Percentiles rank a stretch among this genome's conserved stretches.
Conservation (phyloP, 2,329 filamentous ascomycete species). For the Sporothrix mexicana region DNA sequence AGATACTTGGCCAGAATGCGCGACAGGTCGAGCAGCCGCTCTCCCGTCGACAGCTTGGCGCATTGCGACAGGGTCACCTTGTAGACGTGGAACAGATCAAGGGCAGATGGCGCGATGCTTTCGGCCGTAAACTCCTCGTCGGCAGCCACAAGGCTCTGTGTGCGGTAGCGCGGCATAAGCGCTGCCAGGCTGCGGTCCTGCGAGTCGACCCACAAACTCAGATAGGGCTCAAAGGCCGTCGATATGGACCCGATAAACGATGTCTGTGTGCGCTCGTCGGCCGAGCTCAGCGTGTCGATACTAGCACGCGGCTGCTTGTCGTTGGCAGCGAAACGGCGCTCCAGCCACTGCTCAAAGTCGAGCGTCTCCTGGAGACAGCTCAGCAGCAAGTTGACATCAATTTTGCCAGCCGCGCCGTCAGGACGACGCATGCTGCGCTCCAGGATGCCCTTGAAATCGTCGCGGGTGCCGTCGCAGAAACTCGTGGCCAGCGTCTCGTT, state of each 20-base stretch:
- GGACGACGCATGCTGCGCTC: slow-evolving; percentile 82
- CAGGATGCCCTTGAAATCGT: slow-evolving; percentile 93
- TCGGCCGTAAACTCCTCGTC: slow-evolving; percentile 94
- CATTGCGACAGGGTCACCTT: slow-evolving; percentile 91
- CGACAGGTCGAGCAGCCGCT: slow-evolving; percentile 81
- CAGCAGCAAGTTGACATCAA: slow-evolving; percentile 54
- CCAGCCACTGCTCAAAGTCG: slow-evolving; percentile 92
- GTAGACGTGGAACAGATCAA: slow-evolving; percentile 97
- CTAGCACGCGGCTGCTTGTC: slow-evolving; percentile 66
- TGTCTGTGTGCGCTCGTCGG: slow-evolving; percentile 74
- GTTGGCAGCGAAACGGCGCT: slow-evolving; percentile 71
- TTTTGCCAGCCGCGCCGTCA: slow-evolving; percentile 65
- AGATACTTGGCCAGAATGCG: slow-evolving; percentile 89
- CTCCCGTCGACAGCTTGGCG: slow-evolving; percentile 92
- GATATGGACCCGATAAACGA: slow-evolving; percentile 87
- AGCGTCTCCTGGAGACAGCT: slow-evolving; percentile 70
- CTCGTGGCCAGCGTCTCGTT: slow-evolving; percentile 87
- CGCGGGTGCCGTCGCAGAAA: slow-evolving; percentile 93
- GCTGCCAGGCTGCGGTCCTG: slow-evolving; percentile 86
- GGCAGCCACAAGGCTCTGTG: slow-evolving; percentile 75
- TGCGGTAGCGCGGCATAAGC: slow-evolving; percentile 87
- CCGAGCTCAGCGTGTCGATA: slow-evolving; percentile 85
- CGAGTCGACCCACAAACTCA: slow-evolving; percentile 95
- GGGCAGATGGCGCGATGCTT: slow-evolving; percentile 89
- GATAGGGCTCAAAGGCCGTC: slow-evolving; percentile 94